These are phyloP conservation scores for Xylogone sp. DNA, from an alignment of 2,329 filamentous ascomycete genomes.

Conservation along the genomic window DNA sequence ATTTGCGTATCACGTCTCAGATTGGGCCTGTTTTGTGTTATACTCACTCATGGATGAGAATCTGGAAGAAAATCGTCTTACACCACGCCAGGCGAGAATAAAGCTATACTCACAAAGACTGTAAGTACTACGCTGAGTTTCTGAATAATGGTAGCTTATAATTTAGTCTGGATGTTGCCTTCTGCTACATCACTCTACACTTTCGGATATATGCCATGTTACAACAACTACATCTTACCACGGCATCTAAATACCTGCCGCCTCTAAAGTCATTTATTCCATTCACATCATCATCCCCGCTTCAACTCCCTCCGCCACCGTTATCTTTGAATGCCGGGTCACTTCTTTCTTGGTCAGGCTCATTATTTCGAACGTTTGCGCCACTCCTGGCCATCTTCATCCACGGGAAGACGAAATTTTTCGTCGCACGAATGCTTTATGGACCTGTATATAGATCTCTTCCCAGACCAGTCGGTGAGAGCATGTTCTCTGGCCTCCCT, in stretches of 20 bases:
- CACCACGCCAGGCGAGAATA: conserved; percentile 8
- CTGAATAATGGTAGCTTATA: conserved; percentile 9
- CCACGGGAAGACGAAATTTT: conserved; percentile 19
- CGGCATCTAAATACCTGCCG: conserved; percentile 16
- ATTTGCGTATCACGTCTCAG: conserved; percentile 21
- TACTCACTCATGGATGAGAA: conserved; percentile 18
- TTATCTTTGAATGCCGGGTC: conserved; percentile 8
- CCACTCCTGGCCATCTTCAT: conserved; percentile 22
- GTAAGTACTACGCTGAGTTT: conserved; percentile 9
- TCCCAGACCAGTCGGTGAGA: conserved; percentile 25
- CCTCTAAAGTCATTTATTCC: conserved; percentile 22
- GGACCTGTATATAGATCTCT: conserved; percentile 24
- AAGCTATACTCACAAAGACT: conserved; percentile 4
- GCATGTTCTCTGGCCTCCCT: conserved; percentile 21
- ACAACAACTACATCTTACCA: conserved; percentile 26
- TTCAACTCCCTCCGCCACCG: conserved; percentile 15
- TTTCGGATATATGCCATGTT: conserved; percentile 27
- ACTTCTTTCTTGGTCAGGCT: conserved; percentile 12
- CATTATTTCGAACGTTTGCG: conserved; percentile 12
- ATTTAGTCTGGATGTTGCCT: conserved; percentile 17
- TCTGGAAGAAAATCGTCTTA: conserved; percentile 12
- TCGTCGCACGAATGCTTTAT: conserved; percentile 20
- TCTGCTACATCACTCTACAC: conserved; percentile 22
- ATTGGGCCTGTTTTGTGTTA: conserved; percentile 19
- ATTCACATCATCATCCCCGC: conserved; percentile 22